Percentiles rank a stretch among this genome's conserved stretches.
Conservation (phyloP, 2,329 filamentous ascomycete genomes). For the Pochonia chlamydosporia region DNA sequence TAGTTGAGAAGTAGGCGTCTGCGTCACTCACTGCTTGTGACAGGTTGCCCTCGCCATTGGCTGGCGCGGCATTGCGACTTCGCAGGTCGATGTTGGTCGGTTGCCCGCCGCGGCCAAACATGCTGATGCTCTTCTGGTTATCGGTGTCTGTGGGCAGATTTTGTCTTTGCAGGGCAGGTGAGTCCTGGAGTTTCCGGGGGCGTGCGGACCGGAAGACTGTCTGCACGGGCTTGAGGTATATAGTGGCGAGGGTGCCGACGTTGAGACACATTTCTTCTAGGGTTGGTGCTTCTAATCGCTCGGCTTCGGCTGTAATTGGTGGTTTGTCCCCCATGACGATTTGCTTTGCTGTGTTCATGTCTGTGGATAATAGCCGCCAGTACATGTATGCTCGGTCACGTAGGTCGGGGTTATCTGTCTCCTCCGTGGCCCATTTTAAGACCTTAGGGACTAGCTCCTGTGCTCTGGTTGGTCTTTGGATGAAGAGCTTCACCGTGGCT, state of each 20-base stretch:
- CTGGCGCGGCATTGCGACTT: slow-evolving; percentile 21
- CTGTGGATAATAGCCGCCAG: slow-evolving; percentile 91
- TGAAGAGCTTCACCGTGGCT: slow-evolving; percentile 95
- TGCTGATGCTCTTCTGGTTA: slow-evolving; percentile 54
- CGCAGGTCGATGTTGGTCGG: slow-evolving; percentile 44
- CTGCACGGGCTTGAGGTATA: slow-evolving; percentile 96
- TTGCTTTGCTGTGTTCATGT: slow-evolving; percentile 77
- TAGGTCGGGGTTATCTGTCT: slow-evolving; percentile 97
- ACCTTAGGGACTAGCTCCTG: slow-evolving; percentile 91
- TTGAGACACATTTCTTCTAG: slow-evolving; percentile 97
- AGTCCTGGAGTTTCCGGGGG: slow-evolving; percentile 71
- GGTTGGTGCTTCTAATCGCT: slow-evolving; percentile 84
- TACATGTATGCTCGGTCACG: slow-evolving; percentile 98
- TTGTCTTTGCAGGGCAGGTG: slow-evolving; percentile 77
- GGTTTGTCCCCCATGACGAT: slow-evolving; percentile 98
- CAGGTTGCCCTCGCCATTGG: slow-evolving; percentile 42
- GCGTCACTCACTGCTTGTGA: slow-evolving; percentile 74
- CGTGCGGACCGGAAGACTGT: slow-evolving; percentile 91
- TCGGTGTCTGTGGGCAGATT: slow-evolving; percentile 49
- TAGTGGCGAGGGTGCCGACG: slow-evolving; percentile 90
- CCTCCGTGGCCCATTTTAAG: slow-evolving; percentile 96
- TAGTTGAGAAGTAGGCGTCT: slow-evolving; percentile 80
- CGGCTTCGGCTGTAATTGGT: slow-evolving; percentile 90
- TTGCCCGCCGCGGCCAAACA: slow-evolving; percentile 48
- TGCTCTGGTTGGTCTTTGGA: slow-evolving; percentile 90